These are phyloP conservation scores for Lyophyllum semitale DNA, from an alignment of 768 basidiomycete genomes.

Conservation along the genomic window DNA sequence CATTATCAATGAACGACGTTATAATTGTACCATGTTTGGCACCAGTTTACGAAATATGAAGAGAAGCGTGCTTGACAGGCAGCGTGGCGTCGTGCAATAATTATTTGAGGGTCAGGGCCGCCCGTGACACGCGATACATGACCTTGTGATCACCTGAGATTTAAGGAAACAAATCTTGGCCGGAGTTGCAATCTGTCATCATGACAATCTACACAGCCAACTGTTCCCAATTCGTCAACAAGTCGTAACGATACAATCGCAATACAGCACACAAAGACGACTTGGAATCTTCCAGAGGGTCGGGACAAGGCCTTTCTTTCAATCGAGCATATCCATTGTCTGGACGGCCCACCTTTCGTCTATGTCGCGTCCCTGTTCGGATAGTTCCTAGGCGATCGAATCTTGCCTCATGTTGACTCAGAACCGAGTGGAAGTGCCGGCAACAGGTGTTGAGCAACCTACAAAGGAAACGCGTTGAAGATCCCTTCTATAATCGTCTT, in stretches of 20 bases:
- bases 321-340: background rate
- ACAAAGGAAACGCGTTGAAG: conserved; percentile 13
- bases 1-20: background rate
- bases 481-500: conserved; percentile 9
- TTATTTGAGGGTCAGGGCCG: background rate
- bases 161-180: too few species aligned
- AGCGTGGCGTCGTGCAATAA: background rate
- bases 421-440: conserved; percentile 14
- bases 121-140: background rate
- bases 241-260: background rate
- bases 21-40: background rate
- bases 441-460: background rate
- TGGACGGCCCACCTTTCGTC: background rate
- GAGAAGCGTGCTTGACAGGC: background rate
- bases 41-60: background rate
- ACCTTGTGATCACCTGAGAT: conserved; percentile 1
- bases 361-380: conserved; percentile 1
- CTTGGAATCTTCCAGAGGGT: background rate
- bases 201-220: background rate
- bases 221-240: background rate
- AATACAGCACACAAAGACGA: conserved; percentile 1
- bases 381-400: conserved; percentile 12
- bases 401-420: conserved; percentile 22
- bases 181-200: background rate
- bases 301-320: background rate